Evolutionary conservation across 2,329 filamentous ascomycete genomes (phyloP).

Genomic region (Calonectria leucothoes): DNA sequence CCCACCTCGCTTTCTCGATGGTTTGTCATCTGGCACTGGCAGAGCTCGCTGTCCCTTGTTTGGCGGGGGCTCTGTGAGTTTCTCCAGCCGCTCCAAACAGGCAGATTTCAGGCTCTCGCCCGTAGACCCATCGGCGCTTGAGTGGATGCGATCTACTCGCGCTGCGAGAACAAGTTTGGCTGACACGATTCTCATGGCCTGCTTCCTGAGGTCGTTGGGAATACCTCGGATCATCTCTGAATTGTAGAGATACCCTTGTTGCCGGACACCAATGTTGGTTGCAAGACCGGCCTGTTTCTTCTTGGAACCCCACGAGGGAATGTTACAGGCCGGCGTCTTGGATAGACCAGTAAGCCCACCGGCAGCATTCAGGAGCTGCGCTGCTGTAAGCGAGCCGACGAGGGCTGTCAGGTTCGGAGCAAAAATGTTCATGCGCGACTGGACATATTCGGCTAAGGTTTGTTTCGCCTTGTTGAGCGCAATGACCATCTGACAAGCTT

Average conservation of each 20-base stretch:
- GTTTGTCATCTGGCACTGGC: conserved; percentile 95
- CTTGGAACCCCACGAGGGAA: conserved; percentile 90
- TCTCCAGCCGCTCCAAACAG: conserved; percentile 88
- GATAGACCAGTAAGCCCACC: conserved; percentile 90
- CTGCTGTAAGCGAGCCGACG: conserved; percentile 91
- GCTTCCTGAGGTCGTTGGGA: conserved; percentile 86
- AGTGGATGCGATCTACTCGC: conserved; percentile 87
- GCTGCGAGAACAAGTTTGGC: conserved; percentile 95
- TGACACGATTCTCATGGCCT: conserved; percentile 94
- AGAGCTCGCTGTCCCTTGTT: conserved; percentile 90
- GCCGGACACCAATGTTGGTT: conserved; percentile 89
- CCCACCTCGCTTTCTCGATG: conserved; percentile 90
- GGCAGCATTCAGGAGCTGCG: conserved; percentile 94
- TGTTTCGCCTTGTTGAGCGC: conserved; percentile 88
- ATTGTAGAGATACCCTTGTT: conserved; percentile 94
- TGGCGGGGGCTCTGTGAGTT: conserved; percentile 89
- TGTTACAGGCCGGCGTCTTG: conserved; percentile 93
- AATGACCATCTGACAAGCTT: conserved; percentile 90
- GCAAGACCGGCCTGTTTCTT: conserved; percentile 87
- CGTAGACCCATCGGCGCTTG: conserved; percentile 82
- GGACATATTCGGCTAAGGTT: conserved; percentile 90
- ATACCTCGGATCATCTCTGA: conserved; percentile 90
- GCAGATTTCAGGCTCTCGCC: conserved; percentile 86
- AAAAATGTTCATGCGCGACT: conserved; percentile 96
- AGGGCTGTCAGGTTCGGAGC: conserved; percentile 93